Conservation (phyloP, 805 yeast genomes). For the Wickerhamomyces queroliae region DNA sequence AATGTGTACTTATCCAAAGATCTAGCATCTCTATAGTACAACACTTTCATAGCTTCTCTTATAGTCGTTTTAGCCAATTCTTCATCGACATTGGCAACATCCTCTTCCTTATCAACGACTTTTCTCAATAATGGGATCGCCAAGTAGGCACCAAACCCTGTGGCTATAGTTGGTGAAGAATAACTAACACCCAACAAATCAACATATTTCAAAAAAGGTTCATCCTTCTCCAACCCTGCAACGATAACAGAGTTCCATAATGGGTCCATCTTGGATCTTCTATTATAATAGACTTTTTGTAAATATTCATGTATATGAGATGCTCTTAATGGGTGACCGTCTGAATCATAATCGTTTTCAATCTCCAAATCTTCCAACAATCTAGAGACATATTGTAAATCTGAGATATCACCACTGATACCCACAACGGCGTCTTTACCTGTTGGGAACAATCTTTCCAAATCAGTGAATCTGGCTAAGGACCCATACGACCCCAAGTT, state of each 20-base stretch:
- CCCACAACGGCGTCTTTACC: slow-evolving; percentile 90
- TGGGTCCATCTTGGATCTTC: slow-evolving; percentile 93
- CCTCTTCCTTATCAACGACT: slow-evolving; percentile 73
- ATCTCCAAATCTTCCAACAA: slow-evolving; percentile 72
- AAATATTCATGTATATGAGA: slow-evolving; percentile 84
- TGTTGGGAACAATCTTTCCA: slow-evolving; percentile 79
- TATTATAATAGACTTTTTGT: slow-evolving; percentile 74
- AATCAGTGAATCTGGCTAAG: slow-evolving; percentile 75
- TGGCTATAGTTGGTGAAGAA: slow-evolving; percentile 82
- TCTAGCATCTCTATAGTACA: slow-evolving; percentile 95
- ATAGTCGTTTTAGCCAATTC: slow-evolving; percentile 74
- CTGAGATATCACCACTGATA: slow-evolving; percentile 90
- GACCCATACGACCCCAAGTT: slow-evolving; percentile 93
- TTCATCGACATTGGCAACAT: slow-evolving; percentile 61
- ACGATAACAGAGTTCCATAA: slow-evolving; percentile 92
- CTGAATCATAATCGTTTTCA: slow-evolving; percentile 72
- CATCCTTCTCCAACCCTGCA: slow-evolving; percentile 76
- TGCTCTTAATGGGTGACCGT: slow-evolving; percentile 69
- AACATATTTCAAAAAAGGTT: slow-evolving; percentile 76
- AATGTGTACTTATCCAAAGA: slow-evolving; percentile 81
- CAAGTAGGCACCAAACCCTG: slow-evolving; percentile 94
- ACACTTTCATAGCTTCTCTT: slow-evolving; percentile 84
- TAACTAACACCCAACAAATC: slow-evolving; percentile 91
- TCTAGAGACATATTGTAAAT: slow-evolving; percentile 78
- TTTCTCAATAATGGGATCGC: slow-evolving; percentile 90